Percentiles rank a stretch among this genome's conserved stretches.
phyloP scores from a whole-genome alignment of 352 stramenopile genomes.

The Stramenopiles sp. region DNA sequence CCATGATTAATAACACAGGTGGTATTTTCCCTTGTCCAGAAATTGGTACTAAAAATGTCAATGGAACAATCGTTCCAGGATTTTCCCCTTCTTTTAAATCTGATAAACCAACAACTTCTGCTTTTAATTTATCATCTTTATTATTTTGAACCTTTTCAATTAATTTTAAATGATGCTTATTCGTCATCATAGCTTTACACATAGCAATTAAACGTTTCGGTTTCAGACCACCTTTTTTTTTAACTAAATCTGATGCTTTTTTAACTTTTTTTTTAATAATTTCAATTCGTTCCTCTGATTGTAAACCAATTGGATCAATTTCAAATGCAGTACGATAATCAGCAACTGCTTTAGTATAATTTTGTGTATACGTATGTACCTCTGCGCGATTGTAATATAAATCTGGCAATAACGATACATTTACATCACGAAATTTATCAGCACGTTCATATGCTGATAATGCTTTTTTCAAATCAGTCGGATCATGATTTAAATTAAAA shows the following conservation, averaged over 20 bases:
- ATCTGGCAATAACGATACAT: conserved; percentile 11
- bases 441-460: conserved; percentile 12
- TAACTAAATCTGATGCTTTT: neutral
- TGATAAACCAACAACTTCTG: too few relatives aligned
- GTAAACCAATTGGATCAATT: conserved; percentile 10
- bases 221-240: conserved; percentile 11
- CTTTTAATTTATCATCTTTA: too few relatives aligned
- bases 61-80: too few relatives aligned
- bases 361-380: conserved; percentile 9
- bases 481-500: conserved; percentile 2
- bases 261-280: neutral
- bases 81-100: too few relatives aligned
- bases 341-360: conserved; percentile 7
- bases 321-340: conserved; percentile 10
- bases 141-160: too few relatives aligned
- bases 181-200: too few relatives aligned
- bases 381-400: conserved; percentile 15
- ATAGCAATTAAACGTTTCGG: too few relatives aligned
- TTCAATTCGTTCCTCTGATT: neutral
- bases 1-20: too few relatives aligned
- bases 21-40: too few relatives aligned
- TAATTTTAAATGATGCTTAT: too few relatives aligned
- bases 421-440: too few relatives aligned
- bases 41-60: too few relatives aligned
- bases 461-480: conserved; percentile 11